phyloP scores from a whole-genome alignment of 2,329 filamentous ascomycete genomes.

The Colletotrichum sp. region DNA sequence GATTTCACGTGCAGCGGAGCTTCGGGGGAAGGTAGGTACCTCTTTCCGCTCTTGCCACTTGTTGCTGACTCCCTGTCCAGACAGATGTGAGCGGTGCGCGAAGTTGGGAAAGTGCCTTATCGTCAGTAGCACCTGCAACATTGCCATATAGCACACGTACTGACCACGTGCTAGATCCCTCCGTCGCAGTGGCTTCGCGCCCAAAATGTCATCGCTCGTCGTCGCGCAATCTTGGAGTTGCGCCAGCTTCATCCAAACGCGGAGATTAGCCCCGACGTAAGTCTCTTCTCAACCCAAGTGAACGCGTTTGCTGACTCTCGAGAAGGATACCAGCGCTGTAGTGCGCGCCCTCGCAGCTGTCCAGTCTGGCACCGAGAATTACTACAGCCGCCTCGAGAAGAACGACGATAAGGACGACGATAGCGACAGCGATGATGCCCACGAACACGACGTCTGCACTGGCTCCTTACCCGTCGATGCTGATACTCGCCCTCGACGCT shows the following conservation, averaged over 20 bases:
- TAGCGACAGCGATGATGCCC: neutral
- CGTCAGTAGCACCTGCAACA: neutral
- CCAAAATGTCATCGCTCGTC: neutral
- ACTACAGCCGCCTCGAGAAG: neutral
- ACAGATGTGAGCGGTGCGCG: neutral
- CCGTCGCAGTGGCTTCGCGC: neutral
- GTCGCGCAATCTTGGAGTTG: neutral
- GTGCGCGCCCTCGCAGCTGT: neutral
- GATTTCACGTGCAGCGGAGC: neutral
- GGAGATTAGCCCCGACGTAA: neutral
- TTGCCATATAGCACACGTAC: neutral
- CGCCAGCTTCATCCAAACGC: neutral
- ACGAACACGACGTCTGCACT: neutral
- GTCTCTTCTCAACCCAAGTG: neutral
- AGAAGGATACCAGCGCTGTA: neutral
- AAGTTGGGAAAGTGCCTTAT: neutral
- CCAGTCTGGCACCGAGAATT: neutral
- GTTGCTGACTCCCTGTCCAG: no score
- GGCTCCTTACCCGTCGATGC: neutral
- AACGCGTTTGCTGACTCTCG: accelerated
- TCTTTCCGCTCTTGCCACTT: no score
- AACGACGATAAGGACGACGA: neutral
- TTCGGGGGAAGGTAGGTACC: neutral
- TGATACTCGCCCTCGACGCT: neutral
- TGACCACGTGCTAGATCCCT: neutral